phyloP scores from a whole-genome alignment of 2,329 filamentous ascomycete genomes.

The Fusarium guadeloupense region DNA sequence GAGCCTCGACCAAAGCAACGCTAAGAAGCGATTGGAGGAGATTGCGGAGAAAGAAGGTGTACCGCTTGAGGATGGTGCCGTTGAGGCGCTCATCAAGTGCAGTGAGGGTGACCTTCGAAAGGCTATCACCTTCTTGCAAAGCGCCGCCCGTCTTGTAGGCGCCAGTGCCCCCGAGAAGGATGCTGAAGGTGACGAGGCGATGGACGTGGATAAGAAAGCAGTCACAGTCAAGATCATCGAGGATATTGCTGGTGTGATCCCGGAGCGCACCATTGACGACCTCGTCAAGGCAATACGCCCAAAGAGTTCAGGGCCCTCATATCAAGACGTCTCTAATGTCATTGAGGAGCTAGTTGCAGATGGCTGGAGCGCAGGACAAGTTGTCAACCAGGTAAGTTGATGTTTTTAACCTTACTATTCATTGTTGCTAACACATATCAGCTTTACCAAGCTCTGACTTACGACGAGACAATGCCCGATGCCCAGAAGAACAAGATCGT shows the following conservation, averaged over 20 bases:
- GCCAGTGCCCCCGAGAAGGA: slow-evolving; percentile 63
- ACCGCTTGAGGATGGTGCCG: slow-evolving; percentile 76
- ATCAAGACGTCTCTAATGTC: slow-evolving; percentile 77
- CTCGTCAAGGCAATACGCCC: slow-evolving; percentile 82
- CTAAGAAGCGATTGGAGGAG: slow-evolving; percentile 78
- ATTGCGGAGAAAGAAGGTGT: slow-evolving; percentile 87
- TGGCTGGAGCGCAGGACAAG: slow-evolving; percentile 94
- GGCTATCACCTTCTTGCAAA: slow-evolving; percentile 95
- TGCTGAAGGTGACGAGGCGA: slow-evolving; percentile 65
- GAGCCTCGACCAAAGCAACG: slow-evolving; percentile 87
- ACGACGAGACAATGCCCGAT: slow-evolving; percentile 85
- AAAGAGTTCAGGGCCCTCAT: slow-evolving; percentile 69
- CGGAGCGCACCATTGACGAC: slow-evolving; percentile 73
- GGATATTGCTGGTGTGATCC: slow-evolving; percentile 96
- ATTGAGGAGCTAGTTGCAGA: slow-evolving; percentile 94
- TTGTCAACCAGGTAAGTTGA: slow-evolving; percentile 75
- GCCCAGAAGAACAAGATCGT: slow-evolving; percentile 91
- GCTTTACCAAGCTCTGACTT: slow-evolving; percentile 84
- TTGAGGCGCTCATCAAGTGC: slow-evolving; percentile 85
- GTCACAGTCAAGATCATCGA: slow-evolving; percentile 85
- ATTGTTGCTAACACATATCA: slow-evolving; percentile 46
- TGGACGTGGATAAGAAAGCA: slow-evolving; percentile 66
- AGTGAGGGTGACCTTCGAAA: slow-evolving; percentile 95
- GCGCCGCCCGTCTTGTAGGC: slow-evolving; percentile 87
- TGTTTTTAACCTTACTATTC: not conserved